Evolutionary conservation across 2,329 filamentous ascomycete genomes (phyloP).

Genomic region (Ophiostoma pallidulum): DNA sequence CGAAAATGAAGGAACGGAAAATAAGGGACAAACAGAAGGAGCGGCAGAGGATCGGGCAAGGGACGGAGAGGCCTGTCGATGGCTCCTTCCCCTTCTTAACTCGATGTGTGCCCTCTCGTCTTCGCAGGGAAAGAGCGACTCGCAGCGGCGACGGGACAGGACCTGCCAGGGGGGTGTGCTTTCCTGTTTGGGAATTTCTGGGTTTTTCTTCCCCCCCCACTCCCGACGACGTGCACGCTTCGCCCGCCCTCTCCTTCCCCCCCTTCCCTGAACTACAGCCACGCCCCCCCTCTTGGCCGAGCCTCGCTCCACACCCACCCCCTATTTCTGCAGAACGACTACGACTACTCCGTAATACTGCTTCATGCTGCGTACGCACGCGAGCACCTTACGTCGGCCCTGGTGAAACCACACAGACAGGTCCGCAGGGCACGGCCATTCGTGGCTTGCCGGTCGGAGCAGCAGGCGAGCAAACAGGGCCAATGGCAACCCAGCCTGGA

Average conservation of each 20-base stretch:
- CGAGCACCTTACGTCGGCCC: slow-evolving; percentile 4
- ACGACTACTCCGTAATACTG: too few species aligned
- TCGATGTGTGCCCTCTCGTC: background rate
- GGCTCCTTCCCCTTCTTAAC: slow-evolving; percentile 10
- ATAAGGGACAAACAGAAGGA: slow-evolving; percentile 4
- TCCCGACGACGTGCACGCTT: slow-evolving; percentile 3
- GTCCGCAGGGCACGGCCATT: slow-evolving; percentile 5
- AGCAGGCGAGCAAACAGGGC: background rate
- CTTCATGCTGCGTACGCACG: too few species aligned
- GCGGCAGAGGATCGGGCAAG: slow-evolving; percentile 5
- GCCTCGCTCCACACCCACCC: background rate
- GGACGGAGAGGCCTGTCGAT: slow-evolving; percentile 6
- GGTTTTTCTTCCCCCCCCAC: background rate
- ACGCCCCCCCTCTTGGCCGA: background rate
- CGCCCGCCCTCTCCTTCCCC: background rate
- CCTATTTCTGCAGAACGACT: too few species aligned
- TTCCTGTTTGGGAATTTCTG: slow-evolving; percentile 2
- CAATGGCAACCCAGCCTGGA: too few species aligned
- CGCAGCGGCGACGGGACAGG: background rate
- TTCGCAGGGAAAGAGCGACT: slow-evolving; percentile 6
- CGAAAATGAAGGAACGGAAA: background rate
- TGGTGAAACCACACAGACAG: slow-evolving; percentile 6
- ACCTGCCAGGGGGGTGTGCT: slow-evolving; percentile 1
- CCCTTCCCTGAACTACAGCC: background rate
- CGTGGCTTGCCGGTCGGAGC: slow-evolving; percentile 2